A percentile compares a stretch with the other conserved stretches of the same genome.
phyloP scores from a whole-genome alignment of 1,284 basidiomycete genomes.

The Apiotrichum mycotoxinovorans region DNA sequence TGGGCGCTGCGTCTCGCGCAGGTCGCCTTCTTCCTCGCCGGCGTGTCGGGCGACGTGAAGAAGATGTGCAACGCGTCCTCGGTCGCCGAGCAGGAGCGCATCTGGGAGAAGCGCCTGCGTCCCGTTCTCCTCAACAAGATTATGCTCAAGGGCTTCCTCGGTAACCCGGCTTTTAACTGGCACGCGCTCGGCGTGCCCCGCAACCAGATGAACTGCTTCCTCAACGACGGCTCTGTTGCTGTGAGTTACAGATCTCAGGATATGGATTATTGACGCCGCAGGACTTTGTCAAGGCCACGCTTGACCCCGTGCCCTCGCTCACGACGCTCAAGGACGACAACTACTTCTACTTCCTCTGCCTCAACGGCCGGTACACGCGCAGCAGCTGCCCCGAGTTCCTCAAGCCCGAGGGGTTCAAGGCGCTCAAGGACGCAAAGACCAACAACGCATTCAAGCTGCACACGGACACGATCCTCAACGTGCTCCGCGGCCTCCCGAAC shows the following conservation, averaged over 20 bases:
- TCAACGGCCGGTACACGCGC: slow-evolving; percentile 64
- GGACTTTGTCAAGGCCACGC: slow-evolving; percentile 61
- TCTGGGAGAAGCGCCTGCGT: slow-evolving; percentile 63
- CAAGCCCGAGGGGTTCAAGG: slow-evolving; percentile 63
- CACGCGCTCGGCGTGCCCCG: slow-evolving; percentile 74
- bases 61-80: slow-evolving; percentile 59
- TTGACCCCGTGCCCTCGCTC: slow-evolving; percentile 61
- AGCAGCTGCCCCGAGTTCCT: slow-evolving; percentile 72
- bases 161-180: slow-evolving; percentile 70
- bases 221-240: slow-evolving; percentile 61
- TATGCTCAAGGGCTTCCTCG: slow-evolving; percentile 61
- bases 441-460: slow-evolving; percentile 67
- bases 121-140: slow-evolving; percentile 65
- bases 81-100: slow-evolving; percentile 60
- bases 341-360: slow-evolving; percentile 67
- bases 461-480: slow-evolving; percentile 71
- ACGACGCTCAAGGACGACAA: slow-evolving; percentile 59
- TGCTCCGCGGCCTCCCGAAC: slow-evolving; percentile 58
- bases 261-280: not conserved
- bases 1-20: slow-evolving; percentile 66
- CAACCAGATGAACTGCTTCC: slow-evolving; percentile 68
- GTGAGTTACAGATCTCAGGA: slow-evolving; percentile 1
- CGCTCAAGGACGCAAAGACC: slow-evolving; percentile 57
- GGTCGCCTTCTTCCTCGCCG: slow-evolving; percentile 61
- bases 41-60: slow-evolving; percentile 60